Base-by-base conservation (phyloP, 768 basidiomycete genomes). In the Suillus variegatus region DNA sequence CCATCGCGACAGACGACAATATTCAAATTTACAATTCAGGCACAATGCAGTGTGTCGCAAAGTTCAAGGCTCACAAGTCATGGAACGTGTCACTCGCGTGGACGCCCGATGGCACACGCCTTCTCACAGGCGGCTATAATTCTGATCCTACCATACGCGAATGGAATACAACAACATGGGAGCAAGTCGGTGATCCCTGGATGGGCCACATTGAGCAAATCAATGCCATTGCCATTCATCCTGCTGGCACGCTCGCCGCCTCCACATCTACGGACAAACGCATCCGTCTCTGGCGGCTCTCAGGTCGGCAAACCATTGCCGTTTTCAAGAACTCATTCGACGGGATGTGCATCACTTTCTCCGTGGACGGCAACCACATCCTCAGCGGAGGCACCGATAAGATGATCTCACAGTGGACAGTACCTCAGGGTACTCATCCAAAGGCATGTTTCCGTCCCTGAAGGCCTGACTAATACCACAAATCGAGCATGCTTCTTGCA, bases 1-100 rank as follows among this genome's bases (percentile, higher is more conserved):
- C 28, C 7, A 18, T 52, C 16, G 28, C 28, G 8, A 32, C 51
- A 28, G 0, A 4, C 0, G 0, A 0, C 6, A 3, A 32, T 9
- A 32, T 32, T 2, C 3, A 52, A 28, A 52, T 52, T 16, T 32
- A 18, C 14, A 4, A 16, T 32, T 9, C 16, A 32, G 14, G 51
- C 16, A 52, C 25, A 1, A 52, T 28, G 51, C 4, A 28, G 9
- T 3, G 28, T 16, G 3, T 52, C 16, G 28, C 47, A 49, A 6
- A n/a, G 12, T 49, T 49, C 8, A 8, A 52, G 8, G 25, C 0
- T 52, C 28, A 22, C 7, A 28, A 5, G 3, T 28, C 6, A n/a
- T 4, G 0, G 0, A 43, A 46, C 9, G 10, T 4, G 4, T 52
- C 25, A 16, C 51, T 52, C 14, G 13, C 51, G 0, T 52, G 51